Evolutionary conservation across 2,329 filamentous ascomycete species (phyloP).

Genomic region (Pseudogymnoascus sp.): DNA sequence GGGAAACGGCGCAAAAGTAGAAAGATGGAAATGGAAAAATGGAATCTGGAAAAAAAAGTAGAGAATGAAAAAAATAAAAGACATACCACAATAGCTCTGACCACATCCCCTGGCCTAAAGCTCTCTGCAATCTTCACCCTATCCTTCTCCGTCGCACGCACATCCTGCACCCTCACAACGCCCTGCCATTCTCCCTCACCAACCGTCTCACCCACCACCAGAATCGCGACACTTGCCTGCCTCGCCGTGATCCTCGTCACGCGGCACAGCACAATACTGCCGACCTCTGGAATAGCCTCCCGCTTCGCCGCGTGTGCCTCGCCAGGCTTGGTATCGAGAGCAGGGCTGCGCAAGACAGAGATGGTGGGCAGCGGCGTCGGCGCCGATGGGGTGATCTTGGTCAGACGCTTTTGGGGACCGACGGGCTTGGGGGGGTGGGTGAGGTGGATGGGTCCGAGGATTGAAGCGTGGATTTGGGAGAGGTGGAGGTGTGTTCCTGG

Average conservation of each 20-base stretch:
- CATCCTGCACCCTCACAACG: conserved; percentile 79
- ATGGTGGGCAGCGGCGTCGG: conserved; percentile 41
- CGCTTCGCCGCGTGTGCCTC: conserved; percentile 26
- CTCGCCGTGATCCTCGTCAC: conserved; percentile 79
- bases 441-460: conserved; percentile 63
- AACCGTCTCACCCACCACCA: conserved; percentile 67
- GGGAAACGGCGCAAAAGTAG: not conserved
- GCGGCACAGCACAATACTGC: conserved; percentile 70
- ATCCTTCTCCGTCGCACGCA: conserved; percentile 92
- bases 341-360: conserved; percentile 39
- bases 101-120: conserved; percentile 87
- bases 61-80: conserved; percentile 2
- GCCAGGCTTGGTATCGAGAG: conserved; percentile 21
- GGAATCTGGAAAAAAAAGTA: conserved; percentile 8
- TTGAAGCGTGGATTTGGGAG: conserved; percentile 68
- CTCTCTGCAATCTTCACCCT: conserved; percentile 84
- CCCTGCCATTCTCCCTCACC: conserved; percentile 77
- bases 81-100: conserved; percentile 68
- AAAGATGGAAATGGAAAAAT: not conserved
- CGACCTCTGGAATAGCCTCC: conserved; percentile 76
- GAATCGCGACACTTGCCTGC: conserved; percentile 78
- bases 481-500: conserved; percentile 77
- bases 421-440: conserved; percentile 31
- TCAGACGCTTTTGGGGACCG: conserved; percentile 49
- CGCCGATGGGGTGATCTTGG: conserved; percentile 43